Evolutionary conservation across 176 grass and related monocot genomes (phyloP).

Genomic region (Chloris gayana): DNA sequence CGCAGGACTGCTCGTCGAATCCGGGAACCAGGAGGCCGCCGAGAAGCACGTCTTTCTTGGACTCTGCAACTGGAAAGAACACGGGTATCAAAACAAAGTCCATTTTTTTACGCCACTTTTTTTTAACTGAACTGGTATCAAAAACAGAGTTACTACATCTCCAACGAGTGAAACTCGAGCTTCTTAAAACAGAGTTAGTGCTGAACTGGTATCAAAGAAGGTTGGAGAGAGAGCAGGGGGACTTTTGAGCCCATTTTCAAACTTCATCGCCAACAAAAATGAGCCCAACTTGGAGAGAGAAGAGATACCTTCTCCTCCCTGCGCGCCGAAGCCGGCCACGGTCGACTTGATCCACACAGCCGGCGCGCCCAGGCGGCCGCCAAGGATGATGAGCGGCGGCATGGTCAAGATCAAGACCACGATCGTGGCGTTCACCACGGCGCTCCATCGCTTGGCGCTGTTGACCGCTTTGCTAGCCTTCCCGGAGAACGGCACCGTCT

Average conservation of each 20-base stretch:
- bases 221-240: too few relatives aligned
- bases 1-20: slow-evolving; percentile 37
- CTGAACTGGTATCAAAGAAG: too few relatives aligned
- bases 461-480: not conserved
- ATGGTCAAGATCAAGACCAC: slow-evolving; percentile 32
- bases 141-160: too few relatives aligned
- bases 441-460: slow-evolving; percentile 26
- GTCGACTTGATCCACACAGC: slow-evolving; percentile 45
- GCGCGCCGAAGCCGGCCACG: not conserved
- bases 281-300: too few relatives aligned
- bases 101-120: too few relatives aligned
- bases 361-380: not conserved
- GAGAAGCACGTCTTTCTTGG: slow-evolving; percentile 34
- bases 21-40: slow-evolving; percentile 45
- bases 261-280: too few relatives aligned
- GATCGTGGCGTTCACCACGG: slow-evolving; percentile 7
- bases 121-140: too few relatives aligned
- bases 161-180: too few relatives aligned
- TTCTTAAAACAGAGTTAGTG: too few relatives aligned
- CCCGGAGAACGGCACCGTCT: slow-evolving; percentile 16
- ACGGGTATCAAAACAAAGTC: too few relatives aligned
- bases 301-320: not conserved
- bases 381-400: slow-evolving; percentile 28
- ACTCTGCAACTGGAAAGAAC: not conserved
- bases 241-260: too few relatives aligned